Evolutionary conservation across 1,284 basidiomycete species (phyloP).

Genomic region (Apiotrichum sp.): DNA sequence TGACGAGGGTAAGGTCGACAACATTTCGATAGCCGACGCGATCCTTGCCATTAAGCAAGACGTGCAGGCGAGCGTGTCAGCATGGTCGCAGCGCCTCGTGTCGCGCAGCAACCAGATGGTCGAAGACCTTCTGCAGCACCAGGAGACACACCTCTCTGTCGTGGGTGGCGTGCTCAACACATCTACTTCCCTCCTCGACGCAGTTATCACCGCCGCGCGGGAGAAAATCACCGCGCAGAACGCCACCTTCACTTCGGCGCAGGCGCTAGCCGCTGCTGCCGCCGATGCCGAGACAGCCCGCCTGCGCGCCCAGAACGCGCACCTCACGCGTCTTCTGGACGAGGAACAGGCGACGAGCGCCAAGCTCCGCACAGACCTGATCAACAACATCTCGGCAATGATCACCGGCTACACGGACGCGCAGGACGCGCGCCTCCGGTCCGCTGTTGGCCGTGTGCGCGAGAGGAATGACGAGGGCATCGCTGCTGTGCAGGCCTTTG

Average conservation of each 20-base stretch:
- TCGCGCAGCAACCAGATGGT: slow-evolving; percentile 31
- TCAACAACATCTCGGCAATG: slow-evolving; percentile 64
- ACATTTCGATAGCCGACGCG: slow-evolving; percentile 51
- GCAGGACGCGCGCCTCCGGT: slow-evolving; percentile 62
- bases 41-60: slow-evolving; percentile 30
- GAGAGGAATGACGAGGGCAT: slow-evolving; percentile 54
- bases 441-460: slow-evolving; percentile 56
- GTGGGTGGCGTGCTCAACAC: slow-evolving; percentile 40
- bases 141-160: slow-evolving; percentile 39
- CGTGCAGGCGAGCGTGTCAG: slow-evolving; percentile 35
- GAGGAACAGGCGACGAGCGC: slow-evolving; percentile 61
- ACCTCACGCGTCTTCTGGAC: slow-evolving; percentile 59
- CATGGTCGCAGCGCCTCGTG: slow-evolving; percentile 32
- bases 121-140: slow-evolving; percentile 38
- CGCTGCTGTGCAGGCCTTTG: slow-evolving; percentile 2
- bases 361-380: slow-evolving; percentile 62
- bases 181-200: slow-evolving; percentile 54
- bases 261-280: slow-evolving; percentile 53
- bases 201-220: slow-evolving; percentile 56
- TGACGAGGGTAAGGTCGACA: slow-evolving; percentile 53
- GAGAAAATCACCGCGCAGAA: slow-evolving; percentile 57
- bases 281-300: slow-evolving; percentile 59
- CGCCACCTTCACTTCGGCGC: slow-evolving; percentile 53
- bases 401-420: slow-evolving; percentile 64
- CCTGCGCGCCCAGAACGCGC: slow-evolving; percentile 66